Conservation (phyloP, 345 rosid species). For the Gossypium anomalum region DNA sequence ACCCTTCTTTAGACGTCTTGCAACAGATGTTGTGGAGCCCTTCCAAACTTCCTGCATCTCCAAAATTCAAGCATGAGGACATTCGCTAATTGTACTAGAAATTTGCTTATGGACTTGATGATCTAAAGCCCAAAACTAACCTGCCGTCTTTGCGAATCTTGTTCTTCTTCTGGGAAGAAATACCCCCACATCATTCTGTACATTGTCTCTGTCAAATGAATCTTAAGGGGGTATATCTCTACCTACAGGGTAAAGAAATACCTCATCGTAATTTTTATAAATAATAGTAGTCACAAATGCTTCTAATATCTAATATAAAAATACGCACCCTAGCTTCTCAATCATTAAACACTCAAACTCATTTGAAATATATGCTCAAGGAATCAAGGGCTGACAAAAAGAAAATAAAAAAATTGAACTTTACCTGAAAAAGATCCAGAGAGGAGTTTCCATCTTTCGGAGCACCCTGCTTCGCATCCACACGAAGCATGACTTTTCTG, state of each 20-base stretch:
- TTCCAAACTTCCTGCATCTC: slow-evolving; percentile 87
- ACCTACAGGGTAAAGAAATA: slow-evolving; percentile 47
- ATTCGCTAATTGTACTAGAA: background rate
- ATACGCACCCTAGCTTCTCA: background rate
- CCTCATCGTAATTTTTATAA: slow-evolving; percentile 3
- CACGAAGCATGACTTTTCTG: slow-evolving; percentile 89
- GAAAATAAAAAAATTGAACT: background rate
- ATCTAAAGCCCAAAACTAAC: slow-evolving; percentile 29
- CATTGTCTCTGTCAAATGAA: slow-evolving; percentile 96
- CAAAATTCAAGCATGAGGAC: slow-evolving; percentile 15
- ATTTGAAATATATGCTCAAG: background rate
- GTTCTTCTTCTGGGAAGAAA: slow-evolving; percentile 95
- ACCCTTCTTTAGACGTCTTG: slow-evolving; percentile 85
- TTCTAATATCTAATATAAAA: background rate
- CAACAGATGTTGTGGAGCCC: slow-evolving; percentile 76
- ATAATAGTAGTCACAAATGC: slow-evolving; percentile 1
- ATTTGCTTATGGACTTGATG: slow-evolving; percentile 13
- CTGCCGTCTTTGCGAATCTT: slow-evolving; percentile 96
- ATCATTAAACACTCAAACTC: background rate
- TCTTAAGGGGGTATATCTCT: slow-evolving; percentile 91
- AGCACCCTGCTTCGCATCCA: slow-evolving; percentile 92
- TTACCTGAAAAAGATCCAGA: slow-evolving; percentile 91
- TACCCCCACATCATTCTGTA: slow-evolving; percentile 98
- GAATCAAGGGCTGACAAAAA: background rate
- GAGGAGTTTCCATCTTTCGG: slow-evolving; percentile 85